phyloP scores from a whole-genome alignment of 1,284 basidiomycete species.

The Caloboletus firmus region DNA sequence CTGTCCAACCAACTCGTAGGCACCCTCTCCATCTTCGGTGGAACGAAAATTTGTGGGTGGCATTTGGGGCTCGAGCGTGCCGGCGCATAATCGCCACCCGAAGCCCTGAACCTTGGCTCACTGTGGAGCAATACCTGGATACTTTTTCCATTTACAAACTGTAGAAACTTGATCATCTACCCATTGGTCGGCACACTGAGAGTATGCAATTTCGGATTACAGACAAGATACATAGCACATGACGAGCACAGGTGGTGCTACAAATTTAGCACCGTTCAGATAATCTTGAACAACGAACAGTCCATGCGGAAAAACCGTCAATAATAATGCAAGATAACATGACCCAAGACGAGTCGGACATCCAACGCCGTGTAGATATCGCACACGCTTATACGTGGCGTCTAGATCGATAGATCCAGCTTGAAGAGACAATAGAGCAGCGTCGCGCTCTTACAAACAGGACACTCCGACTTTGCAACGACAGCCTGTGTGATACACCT shows the following conservation, averaged over 20 bases:
- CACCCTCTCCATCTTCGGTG: background rate
- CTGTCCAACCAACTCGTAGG: background rate
- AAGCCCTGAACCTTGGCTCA: no score
- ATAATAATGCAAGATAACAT: background rate
- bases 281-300: background rate
- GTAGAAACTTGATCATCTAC: background rate
- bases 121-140: background rate
- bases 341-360: background rate
- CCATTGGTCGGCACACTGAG: no score
- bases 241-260: background rate
- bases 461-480: slow-evolving; percentile 46
- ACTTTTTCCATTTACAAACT: background rate
- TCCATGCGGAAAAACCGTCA: background rate
- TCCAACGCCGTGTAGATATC: background rate
- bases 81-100: background rate
- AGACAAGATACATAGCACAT: background rate
- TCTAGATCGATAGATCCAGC: slow-evolving; percentile 24
- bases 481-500: slow-evolving; percentile 48
- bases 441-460: slow-evolving; percentile 47
- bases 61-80: no score
- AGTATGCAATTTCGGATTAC: background rate
- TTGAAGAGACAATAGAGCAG: slow-evolving; percentile 50
- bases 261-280: background rate
- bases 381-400: background rate
- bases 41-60: background rate